Conservation (phyloP, 768 basidiomycete genomes). For the Leucocoprinus sp. region DNA sequence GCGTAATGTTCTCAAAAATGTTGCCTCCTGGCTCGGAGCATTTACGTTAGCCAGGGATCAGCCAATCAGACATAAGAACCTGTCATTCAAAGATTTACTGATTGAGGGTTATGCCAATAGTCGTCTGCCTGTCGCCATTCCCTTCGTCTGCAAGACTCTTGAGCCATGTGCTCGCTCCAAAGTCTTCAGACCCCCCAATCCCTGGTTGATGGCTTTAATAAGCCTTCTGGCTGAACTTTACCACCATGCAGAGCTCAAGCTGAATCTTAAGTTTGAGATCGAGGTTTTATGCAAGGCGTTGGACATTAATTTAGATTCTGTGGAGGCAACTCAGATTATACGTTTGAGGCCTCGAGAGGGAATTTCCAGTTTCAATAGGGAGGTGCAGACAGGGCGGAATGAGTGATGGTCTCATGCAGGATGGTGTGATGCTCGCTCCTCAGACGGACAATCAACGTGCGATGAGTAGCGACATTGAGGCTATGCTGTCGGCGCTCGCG, state of each 20-base stretch:
- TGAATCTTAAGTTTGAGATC: slow-evolving; percentile 98
- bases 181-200: slow-evolving; percentile 94
- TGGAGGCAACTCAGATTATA: slow-evolving; percentile 79
- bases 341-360: slow-evolving; percentile 68
- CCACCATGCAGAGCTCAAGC: slow-evolving; percentile 90
- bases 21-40: slow-evolving; percentile 90
- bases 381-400: slow-evolving; percentile 19
- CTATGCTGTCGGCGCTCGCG: slow-evolving; percentile 63
- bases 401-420: slow-evolving; percentile 4
- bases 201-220: slow-evolving; percentile 96
- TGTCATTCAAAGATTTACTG: slow-evolving; percentile 96
- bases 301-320: slow-evolving; percentile 74
- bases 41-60: slow-evolving; percentile 89
- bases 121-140: slow-evolving; percentile 87
- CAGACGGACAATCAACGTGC: slow-evolving; percentile 52
- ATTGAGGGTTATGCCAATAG: slow-evolving; percentile 92
- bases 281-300: slow-evolving; percentile 93
- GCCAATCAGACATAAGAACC: slow-evolving; percentile 87
- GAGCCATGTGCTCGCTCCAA: slow-evolving; percentile 84
- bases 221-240: slow-evolving; percentile 92
- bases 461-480: slow-evolving; percentile 73
- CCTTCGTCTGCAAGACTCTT: slow-evolving; percentile 96
- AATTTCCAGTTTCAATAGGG: slow-evolving; percentile 51
- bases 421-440: slow-evolving; percentile 26
- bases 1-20: slow-evolving; percentile 82